Conservation (phyloP, 192 early-diverging fungal genomes). For the Backusella circina region DNA sequence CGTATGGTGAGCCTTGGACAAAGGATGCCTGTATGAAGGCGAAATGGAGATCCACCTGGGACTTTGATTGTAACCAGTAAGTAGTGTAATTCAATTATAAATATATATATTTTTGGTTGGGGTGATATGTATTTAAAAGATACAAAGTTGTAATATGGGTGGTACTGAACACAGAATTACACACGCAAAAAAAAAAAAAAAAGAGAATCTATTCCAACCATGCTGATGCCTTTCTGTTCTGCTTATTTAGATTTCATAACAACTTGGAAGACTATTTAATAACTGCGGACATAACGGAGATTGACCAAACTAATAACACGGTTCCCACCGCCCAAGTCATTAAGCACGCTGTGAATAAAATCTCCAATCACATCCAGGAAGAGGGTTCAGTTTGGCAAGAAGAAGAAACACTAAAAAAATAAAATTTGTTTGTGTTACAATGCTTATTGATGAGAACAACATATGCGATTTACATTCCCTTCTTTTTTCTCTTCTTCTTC, state of each 20-base stretch:
- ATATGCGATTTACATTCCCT: neutral
- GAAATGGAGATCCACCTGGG: constrained; percentile 80
- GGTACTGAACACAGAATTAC: neutral
- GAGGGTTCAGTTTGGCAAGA: neutral
- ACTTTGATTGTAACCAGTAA: constrained; percentile 36
- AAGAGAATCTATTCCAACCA: no score
- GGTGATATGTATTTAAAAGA: neutral
- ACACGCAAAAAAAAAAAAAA: neutral
- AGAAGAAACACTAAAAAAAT: neutral
- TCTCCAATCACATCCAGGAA: neutral
- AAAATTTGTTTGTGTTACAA: neutral
- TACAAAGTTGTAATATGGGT: neutral
- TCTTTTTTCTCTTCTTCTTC: neutral
- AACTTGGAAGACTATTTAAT: neutral
- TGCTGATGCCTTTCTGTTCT: no score
- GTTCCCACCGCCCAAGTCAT: neutral
- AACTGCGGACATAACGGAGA: neutral
- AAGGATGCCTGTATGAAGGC: constrained; percentile 68
- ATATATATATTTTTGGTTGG: neutral
- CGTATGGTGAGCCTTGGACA: constrained; percentile 82
- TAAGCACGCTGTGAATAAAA: neutral
- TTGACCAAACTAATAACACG: neutral
- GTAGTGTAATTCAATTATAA: no score
- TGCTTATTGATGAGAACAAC: neutral
- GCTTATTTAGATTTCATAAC: neutral